Evolutionary conservation across 2,329 filamentous ascomycete genomes (phyloP).

Genomic region (Colletotrichum sp.): DNA sequence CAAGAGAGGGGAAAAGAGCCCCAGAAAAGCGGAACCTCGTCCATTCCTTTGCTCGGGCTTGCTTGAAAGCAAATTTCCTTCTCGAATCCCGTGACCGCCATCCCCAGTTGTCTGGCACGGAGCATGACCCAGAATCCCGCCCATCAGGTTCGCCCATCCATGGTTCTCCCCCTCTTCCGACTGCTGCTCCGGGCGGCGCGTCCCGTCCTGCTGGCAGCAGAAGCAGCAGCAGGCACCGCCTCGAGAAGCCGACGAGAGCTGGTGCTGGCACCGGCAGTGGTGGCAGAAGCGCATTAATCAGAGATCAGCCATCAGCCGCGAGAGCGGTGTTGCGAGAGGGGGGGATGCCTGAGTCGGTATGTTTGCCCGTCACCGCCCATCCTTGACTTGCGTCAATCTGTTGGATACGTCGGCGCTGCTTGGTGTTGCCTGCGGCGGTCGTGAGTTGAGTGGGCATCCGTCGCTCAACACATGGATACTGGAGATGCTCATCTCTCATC

Average conservation of each 20-base stretch:
- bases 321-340: constrained; percentile 3
- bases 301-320: background rate
- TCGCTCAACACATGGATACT: background rate
- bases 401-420: background rate
- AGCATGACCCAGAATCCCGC: constrained; percentile 3
- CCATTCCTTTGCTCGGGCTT: constrained; percentile 13
- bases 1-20: constrained; percentile 2
- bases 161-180: background rate
- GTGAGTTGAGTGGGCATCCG: background rate
- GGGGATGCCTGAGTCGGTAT: constrained; percentile 6
- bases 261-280: background rate
- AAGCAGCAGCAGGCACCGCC: background rate
- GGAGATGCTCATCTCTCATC: background rate
- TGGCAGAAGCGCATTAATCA: background rate
- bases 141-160: background rate
- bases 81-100: constrained; percentile 11
- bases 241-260: background rate
- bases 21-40: constrained; percentile 15
- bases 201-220: constrained; percentile 15
- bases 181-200: constrained; percentile 15
- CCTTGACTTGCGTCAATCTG: background rate
- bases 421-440: background rate
- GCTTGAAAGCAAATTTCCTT: constrained; percentile 15
- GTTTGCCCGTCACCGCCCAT: constrained; percentile 7
- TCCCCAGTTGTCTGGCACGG: background rate